Evolutionary conservation across 139 green algal genomes (phyloP).

Genomic region (Picochlorum sp.): DNA sequence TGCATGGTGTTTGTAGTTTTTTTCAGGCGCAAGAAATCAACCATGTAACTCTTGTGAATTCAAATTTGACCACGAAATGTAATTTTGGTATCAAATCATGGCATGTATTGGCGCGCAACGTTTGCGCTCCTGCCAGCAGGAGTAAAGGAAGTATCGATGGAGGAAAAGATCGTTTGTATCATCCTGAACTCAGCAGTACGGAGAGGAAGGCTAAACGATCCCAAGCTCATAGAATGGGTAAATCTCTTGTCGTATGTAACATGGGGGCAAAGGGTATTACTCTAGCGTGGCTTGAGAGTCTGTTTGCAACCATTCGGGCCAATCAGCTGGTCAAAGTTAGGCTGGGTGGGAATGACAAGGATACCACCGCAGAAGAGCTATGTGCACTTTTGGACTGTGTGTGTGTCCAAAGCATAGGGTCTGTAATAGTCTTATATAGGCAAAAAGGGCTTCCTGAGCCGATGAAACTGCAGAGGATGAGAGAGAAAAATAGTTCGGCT

Average conservation of each 20-base stretch:
- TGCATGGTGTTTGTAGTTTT: too few relatives aligned
- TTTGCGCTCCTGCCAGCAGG: too few relatives aligned
- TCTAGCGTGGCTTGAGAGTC: slow-evolving; percentile 3
- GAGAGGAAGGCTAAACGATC: slow-evolving; percentile 12
- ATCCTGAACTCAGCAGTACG: neutral
- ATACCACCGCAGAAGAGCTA: neutral
- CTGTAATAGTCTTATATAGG: slow-evolving; percentile 11
- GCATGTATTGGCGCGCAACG: too few relatives aligned
- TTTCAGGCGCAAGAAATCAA: too few relatives aligned
- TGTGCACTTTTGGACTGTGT: neutral
- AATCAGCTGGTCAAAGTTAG: slow-evolving; percentile 23
- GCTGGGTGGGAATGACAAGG: neutral
- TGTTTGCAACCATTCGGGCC: neutral
- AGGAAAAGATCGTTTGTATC: slow-evolving; percentile 2
- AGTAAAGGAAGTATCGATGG: neutral
- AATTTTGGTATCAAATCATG: too few relatives aligned
- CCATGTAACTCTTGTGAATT: too few relatives aligned
- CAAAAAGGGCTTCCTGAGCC: neutral
- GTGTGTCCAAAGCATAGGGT: slow-evolving; percentile 24
- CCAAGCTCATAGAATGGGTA: slow-evolving; percentile 3
- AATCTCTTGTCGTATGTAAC: neutral
- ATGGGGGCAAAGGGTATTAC: slow-evolving; percentile 21
- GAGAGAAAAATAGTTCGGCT: neutral
- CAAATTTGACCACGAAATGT: too few relatives aligned
- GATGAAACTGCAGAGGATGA: neutral